Base-by-base conservation (phyloP, 805 yeast genomes). In the Metschnikowia reukaufii region DNA sequence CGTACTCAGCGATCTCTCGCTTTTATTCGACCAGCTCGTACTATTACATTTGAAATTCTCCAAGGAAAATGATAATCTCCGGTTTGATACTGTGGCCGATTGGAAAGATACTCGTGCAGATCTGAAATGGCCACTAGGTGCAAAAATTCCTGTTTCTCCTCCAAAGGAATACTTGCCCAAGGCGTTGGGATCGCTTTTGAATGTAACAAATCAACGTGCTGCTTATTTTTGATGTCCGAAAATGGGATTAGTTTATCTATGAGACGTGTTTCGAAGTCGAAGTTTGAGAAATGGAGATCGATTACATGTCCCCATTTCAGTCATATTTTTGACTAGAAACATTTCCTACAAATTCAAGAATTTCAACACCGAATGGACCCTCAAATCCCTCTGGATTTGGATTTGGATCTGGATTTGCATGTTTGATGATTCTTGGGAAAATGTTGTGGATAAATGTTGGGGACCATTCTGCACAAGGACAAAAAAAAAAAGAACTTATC, bases 51-150 rank as follows among this genome's bases (percentile, higher is more conserved):
- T 72, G 29, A 75, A 73, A 47, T 74, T 66, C 42, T 62, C 68
- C 25, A 66, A 76, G 46, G 78, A 76, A 46, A 77, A 77, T 49
- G 66, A 57, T 23, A 68, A 65, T 48, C 57, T 72, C 21, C 61
- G 53, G 19, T 72, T 72, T 51, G 76, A 72, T 36, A 48, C 55
- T 18, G 68, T 72, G 13, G 57, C 61, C 3, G 57, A 62, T 42
- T 70, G 71, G 68, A 63, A 59, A 39, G 73, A 66, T 38, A 60
- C 68, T 2, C 54, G 58, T 19, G 54, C 61, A 17, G 77, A 72
- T 48, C 62, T 68, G n/a, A 70, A 68, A 50, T 72, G 76, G 76
- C 77, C 77, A 1, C 40, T 68, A 31, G 76, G 76, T 0, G 49
- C 62, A 8, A 61, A 59, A 36, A 67, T 72, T 9, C 76, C 76